A percentile compares a stretch with the other conserved stretches of the same genome.
Evolutionary conservation across 1,284 basidiomycete species (phyloP).

Genomic region (Irpex rosettiformis): DNA sequence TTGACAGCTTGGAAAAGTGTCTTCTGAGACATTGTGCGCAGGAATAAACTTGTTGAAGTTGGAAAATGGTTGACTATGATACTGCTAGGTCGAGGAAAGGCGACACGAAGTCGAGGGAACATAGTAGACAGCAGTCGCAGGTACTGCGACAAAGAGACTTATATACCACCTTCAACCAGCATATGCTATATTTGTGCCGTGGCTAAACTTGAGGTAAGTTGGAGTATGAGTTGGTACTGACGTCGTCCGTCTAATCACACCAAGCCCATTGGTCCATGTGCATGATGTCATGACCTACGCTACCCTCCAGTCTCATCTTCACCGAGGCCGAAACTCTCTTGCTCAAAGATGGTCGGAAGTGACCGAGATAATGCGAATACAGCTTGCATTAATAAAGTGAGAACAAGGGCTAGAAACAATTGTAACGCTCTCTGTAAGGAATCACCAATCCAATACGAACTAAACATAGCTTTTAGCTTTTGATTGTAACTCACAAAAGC

Average conservation of each 20-base stretch:
- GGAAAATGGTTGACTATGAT: neutral
- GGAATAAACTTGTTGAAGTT: neutral
- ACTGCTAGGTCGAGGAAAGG: neutral
- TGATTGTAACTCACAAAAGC: too few relatives aligned
- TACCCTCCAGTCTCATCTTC: neutral
- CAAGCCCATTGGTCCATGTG: neutral
- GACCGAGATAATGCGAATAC: too few relatives aligned
- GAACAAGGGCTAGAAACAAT: neutral
- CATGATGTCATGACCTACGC: neutral
- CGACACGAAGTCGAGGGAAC: neutral
- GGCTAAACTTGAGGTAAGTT: too few relatives aligned
- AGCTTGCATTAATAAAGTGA: neutral
- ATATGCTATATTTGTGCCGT: too few relatives aligned
- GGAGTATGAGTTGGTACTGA: neutral
- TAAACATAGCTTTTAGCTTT: too few relatives aligned
- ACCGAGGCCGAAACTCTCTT: neutral
- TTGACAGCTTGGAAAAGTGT: conserved; percentile 40
- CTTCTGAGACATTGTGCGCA: conserved; percentile 26
- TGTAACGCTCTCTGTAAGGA: neutral
- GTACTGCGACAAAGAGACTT: neutral
- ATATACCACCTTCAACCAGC: neutral
- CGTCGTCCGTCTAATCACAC: neutral
- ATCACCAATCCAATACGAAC: neutral
- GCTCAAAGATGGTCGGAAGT: too few relatives aligned
- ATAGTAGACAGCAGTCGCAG: neutral